A percentile compares a stretch with the other conserved stretches of the same genome.
Evolutionary conservation across 805 yeast genomes (phyloP).

Genomic region (Lipomyces spencermartinsiae): DNA sequence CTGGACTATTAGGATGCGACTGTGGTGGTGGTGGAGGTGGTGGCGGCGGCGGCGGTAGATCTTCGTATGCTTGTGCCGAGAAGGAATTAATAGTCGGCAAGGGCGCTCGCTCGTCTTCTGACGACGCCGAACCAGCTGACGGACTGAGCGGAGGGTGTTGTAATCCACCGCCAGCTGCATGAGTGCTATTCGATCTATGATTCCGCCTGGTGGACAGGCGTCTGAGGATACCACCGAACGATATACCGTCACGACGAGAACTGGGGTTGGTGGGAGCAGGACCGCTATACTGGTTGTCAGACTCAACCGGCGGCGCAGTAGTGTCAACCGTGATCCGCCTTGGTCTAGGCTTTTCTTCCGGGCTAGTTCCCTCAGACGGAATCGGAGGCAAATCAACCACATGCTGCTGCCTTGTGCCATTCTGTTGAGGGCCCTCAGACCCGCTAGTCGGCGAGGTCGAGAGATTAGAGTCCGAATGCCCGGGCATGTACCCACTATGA

Average conservation of each 20-base stretch:
- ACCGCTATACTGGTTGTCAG: background rate
- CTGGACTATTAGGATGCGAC: conserved; percentile 8
- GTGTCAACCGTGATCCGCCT: background rate
- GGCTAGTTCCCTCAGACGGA: conserved; percentile 22
- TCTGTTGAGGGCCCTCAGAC: conserved; percentile 2
- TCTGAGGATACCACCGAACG: conserved; percentile 34
- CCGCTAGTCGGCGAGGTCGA: conserved; percentile 24
- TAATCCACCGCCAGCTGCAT: conserved; percentile 18
- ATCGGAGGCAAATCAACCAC: conserved; percentile 23
- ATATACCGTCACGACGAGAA: conserved; percentile 26
- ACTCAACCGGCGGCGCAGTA: background rate
- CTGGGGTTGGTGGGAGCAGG: background rate
- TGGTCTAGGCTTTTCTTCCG: conserved; percentile 9
- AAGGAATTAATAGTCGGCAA: conserved; percentile 29
- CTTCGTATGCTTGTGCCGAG: conserved; percentile 14
- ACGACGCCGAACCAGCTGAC: conserved; percentile 16
- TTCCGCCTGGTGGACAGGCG: conserved; percentile 32
- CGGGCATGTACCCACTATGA: conserved; percentile 28
- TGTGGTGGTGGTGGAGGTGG: background rate
- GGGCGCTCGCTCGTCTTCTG: conserved; percentile 34
- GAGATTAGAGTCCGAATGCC: conserved; percentile 25
- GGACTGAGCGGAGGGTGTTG: conserved; percentile 21
- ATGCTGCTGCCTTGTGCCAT: conserved; percentile 5
- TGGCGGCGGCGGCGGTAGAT: background rate
- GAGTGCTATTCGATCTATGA: conserved; percentile 27